These are phyloP conservation scores for Rauvolfia tetraphylla DNA, from an alignment of 257 asterid genomes.

Conservation along the genomic window DNA sequence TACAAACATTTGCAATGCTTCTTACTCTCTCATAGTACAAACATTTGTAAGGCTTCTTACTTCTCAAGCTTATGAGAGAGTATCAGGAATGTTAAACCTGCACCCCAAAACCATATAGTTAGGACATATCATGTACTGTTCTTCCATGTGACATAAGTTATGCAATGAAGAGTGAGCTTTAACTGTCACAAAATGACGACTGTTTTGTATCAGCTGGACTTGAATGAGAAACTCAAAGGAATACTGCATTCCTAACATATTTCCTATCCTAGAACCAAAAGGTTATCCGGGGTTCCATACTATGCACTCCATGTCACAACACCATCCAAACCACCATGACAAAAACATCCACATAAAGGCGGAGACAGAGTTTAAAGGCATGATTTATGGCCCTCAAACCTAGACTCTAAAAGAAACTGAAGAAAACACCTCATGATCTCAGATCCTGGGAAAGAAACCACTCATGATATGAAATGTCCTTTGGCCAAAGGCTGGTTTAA, in stretches of 20 bases:
- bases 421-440: background rate
- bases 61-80: background rate
- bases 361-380: background rate
- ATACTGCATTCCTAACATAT: background rate
- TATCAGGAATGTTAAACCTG: background rate
- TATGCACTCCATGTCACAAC: background rate
- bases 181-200: background rate
- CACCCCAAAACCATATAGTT: background rate
- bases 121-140: background rate
- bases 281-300: background rate
- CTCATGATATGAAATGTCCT: background rate
- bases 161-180: background rate
- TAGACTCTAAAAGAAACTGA: background rate
- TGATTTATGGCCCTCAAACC: background rate
- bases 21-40: too few species aligned
- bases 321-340: background rate
- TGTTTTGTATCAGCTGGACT: background rate
- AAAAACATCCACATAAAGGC: background rate
- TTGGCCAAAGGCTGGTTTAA: background rate
- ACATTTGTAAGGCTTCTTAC: background rate
- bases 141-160: background rate
- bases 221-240: background rate
- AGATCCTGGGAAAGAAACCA: background rate
- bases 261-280: background rate
- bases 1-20: background rate